Base-by-base conservation (phyloP, 108 stramenopile genomes). In the Asterionellopsis glacialis region DNA sequence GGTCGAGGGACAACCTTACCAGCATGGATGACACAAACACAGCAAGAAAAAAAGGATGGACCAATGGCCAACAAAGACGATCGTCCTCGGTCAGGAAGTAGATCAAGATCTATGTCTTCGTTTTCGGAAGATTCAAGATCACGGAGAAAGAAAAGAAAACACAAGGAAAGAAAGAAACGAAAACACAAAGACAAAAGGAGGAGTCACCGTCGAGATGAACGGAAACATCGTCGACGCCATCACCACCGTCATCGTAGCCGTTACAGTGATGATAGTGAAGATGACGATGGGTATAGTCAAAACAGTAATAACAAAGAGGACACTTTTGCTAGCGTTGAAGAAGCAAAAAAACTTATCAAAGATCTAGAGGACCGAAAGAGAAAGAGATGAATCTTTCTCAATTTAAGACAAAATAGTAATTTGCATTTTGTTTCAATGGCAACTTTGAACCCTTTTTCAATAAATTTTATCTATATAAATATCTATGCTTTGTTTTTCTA, bases 1-100 rank as follows among this genome's bases (percentile, higher is more conserved):
- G 85, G 83, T 18, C 63, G 83, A 28, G 83, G 80, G 16, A 67
- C 61, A 11, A 84, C 79, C 12, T 58, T 84, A 16, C 83, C 83
- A 22, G 83, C 83, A 3, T 84, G 83, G 83, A 84, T 84, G 83
- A 81, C 79, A 24, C 23, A 65, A 39, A 40, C 28, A 22, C 16
- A 33, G 24, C 18, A 40, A 45, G 21, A 54, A 56, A 23, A 60
- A 70, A 24, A 19, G 15, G 27, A 55, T 59, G 33, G 63, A 51
- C 45, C 63, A 53, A 28, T 25, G 15, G 48, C 61, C 13, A 51
- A 56, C 1, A 41, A 23, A 11, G 40, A 54, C n/a, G 33, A 33
- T 33, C 33, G 33, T 7, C 33, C 5, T 33, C 2, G 33, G 7
- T 7, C 5, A 33, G 33, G 26, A 16, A 16, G 57, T 27, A 50